Evolutionary conservation across 2,329 filamentous ascomycete genomes (phyloP).

Genomic region (Sclerotinia nivalis): DNA sequence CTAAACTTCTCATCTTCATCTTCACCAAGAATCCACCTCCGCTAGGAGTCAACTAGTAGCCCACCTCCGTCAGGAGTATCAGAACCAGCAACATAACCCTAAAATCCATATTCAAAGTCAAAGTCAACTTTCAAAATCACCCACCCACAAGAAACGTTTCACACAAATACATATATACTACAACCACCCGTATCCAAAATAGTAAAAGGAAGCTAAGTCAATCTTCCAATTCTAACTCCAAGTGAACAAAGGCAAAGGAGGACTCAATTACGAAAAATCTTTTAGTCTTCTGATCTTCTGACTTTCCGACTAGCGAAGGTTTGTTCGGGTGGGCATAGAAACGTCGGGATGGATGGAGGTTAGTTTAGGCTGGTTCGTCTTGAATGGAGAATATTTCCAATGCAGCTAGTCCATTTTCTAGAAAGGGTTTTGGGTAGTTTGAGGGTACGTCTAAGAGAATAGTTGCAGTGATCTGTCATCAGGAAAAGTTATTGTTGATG

Average conservation of each 20-base stretch:
- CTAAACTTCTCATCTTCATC: too few species aligned
- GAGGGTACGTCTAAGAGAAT: neutral
- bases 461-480: neutral
- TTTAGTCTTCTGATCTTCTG: neutral
- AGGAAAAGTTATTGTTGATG: neutral
- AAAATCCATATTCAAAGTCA: too few species aligned
- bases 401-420: too few species aligned
- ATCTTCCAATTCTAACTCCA: neutral
- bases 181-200: neutral
- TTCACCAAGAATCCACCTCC: too few species aligned
- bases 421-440: neutral
- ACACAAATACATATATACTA: neutral
- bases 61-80: too few species aligned
- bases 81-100: too few species aligned
- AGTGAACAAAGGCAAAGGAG: neutral
- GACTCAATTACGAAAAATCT: too few species aligned
- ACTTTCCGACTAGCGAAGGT: neutral
- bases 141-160: rapidly evolving
- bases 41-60: too few species aligned
- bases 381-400: neutral
- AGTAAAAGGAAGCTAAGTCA: neutral
- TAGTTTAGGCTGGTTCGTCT: neutral
- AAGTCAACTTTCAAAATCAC: too few species aligned
- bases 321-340: neutral
- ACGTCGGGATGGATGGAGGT: neutral